phyloP scores from a whole-genome alignment of 2,329 filamentous ascomycete genomes.

The Penicillium sp. region DNA sequence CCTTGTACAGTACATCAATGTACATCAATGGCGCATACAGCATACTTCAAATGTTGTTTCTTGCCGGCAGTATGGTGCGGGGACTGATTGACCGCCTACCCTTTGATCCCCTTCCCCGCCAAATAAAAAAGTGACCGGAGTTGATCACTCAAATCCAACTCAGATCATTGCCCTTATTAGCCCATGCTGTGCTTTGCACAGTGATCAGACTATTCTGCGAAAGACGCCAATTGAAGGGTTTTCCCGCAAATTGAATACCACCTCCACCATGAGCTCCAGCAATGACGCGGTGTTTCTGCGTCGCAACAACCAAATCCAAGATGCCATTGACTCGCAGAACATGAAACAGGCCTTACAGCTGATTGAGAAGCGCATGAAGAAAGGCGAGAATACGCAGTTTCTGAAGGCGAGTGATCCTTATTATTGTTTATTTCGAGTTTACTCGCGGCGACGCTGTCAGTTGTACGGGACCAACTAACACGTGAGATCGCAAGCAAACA shows the following conservation, averaged over 20 bases:
- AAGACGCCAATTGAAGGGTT: background rate
- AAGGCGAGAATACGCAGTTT: slow-evolving; percentile 50
- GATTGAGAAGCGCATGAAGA: slow-evolving; percentile 56
- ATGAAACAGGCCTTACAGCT: slow-evolving; percentile 52
- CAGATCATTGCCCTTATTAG: slow-evolving; percentile 1
- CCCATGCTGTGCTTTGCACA: slow-evolving; percentile 30
- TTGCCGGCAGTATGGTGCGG: slow-evolving; percentile 11
- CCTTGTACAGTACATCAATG: background rate
- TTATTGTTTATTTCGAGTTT: background rate
- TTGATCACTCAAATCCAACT: background rate
- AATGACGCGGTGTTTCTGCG: slow-evolving; percentile 45
- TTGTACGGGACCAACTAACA: background rate
- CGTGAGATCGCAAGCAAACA: slow-evolving; percentile 16
- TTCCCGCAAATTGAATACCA: background rate
- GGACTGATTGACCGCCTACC: slow-evolving; percentile 17
- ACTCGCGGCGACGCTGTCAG: background rate
- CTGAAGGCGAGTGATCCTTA: slow-evolving; percentile 33
- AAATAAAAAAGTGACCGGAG: slow-evolving; percentile 17
- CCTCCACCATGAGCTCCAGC: slow-evolving; percentile 32
- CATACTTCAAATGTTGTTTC: background rate
- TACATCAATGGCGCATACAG: background rate
- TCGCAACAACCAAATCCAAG: slow-evolving; percentile 51
- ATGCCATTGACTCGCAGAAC: slow-evolving; percentile 50
- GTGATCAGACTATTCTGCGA: slow-evolving; percentile 17
- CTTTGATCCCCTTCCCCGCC: slow-evolving; percentile 20